These are phyloP conservation scores for Aureobasidium sp. DNA, from an alignment of 2,329 filamentous ascomycete species.

Conservation along the genomic window DNA sequence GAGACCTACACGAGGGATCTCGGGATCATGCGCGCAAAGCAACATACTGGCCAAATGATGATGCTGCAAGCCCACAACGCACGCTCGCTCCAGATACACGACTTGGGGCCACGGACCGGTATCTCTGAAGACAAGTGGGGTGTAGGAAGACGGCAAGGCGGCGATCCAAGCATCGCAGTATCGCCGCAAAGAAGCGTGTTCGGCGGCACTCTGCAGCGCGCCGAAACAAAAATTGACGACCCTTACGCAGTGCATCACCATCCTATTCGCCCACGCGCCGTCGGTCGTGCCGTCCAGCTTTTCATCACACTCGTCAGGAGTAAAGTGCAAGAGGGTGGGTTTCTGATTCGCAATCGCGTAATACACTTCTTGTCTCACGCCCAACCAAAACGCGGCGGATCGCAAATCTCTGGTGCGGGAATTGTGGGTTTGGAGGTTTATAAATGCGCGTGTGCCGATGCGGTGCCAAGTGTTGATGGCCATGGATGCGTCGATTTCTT, in stretches of 20 bases:
- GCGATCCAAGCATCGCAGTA: not conserved
- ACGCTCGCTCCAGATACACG: conserved; percentile 51
- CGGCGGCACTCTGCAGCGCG: not conserved
- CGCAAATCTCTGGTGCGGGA: conserved; percentile 33
- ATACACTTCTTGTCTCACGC: conserved; percentile 54
- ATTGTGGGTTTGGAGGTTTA: conserved; percentile 28
- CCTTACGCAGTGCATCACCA: conserved; percentile 56
- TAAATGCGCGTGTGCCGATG: conserved; percentile 31
- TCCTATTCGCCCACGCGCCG: conserved; percentile 54
- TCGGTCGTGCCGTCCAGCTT: conserved; percentile 44
- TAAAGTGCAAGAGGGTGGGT: conserved; percentile 47
- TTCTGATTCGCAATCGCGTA: conserved; percentile 39
- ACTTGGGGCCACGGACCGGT: conserved; percentile 50
- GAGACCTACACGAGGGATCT: conserved; percentile 44
- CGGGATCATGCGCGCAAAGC: conserved; percentile 51
- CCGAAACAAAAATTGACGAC: conserved; percentile 58
- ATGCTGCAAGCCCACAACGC: conserved; percentile 51
- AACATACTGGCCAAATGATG: conserved; percentile 53
- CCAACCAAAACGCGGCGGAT: conserved; percentile 50
- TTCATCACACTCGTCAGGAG: conserved; percentile 47
- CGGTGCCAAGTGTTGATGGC: conserved; percentile 25
- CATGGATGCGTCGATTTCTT: conserved; percentile 45
- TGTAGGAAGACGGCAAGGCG: not conserved
- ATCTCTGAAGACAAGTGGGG: not conserved
- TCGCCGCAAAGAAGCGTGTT: not conserved